These are phyloP conservation scores for Mucor circinelloides DNA, from an alignment of 371 early-diverging fungal genomes.

Conservation along the genomic window DNA sequence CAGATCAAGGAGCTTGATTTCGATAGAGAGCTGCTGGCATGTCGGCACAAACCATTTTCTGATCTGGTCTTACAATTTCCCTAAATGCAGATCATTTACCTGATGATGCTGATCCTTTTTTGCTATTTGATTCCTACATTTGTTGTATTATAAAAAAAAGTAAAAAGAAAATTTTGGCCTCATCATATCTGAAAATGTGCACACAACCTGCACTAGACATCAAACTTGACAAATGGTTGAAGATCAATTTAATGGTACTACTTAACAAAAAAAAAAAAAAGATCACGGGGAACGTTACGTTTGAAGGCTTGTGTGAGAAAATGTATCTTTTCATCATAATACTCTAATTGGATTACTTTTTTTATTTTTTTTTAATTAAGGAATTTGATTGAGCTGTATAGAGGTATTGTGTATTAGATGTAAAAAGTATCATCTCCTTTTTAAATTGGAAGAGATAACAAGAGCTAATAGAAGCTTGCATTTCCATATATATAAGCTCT, in stretches of 20 bases:
- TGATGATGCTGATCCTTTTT: neutral
- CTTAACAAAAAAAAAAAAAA: neutral
- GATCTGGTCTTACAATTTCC: neutral
- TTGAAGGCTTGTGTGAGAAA: constrained; percentile 1
- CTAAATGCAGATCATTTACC: neutral
- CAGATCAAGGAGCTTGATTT: neutral
- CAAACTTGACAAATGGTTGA: constrained; percentile 8
- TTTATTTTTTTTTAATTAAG: neutral
- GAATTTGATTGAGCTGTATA: neutral
- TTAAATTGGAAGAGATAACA: neutral
- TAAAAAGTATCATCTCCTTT: neutral
- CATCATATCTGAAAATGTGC: neutral
- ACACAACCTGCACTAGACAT: neutral
- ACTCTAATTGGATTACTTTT: neutral
- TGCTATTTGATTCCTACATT: neutral
- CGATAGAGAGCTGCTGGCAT: neutral
- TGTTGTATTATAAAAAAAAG: neutral
- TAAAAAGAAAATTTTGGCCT: neutral
- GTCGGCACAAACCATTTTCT: neutral
- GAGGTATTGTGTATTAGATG: neutral
- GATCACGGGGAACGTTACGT: constrained; percentile 6
- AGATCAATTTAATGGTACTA: constrained; percentile 2
- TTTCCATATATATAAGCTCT: neutral
- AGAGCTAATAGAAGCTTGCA: neutral
- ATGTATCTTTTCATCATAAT: neutral